Evolutionary conservation across 257 asterid genomes (phyloP), one percentile per base, ranked within the genome.

Genomic region (Echium plantagineum): DNA sequence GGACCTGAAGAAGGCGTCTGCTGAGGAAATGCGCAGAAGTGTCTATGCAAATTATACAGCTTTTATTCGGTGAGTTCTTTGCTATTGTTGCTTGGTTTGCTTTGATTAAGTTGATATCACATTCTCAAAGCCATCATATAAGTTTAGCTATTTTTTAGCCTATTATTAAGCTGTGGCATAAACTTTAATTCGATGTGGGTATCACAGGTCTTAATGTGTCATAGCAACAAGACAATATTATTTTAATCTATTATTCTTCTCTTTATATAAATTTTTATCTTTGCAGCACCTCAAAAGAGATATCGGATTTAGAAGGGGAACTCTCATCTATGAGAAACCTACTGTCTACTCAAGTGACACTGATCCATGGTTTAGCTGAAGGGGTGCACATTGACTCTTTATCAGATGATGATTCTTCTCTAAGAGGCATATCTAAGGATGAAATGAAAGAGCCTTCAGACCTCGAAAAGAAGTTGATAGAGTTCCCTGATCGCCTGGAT

Each of bases 1-100:
- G 81, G 98, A 93, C 71, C 82, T 93, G 78, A 93, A 93, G 83
- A 86, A 76, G 77, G 89, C 97, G 72, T 93, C 98, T 64, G 98
- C 98, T 54, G 98, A 93, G 77, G 98, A 89, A 80, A 89, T 93
- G 98, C 94, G 97, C 68, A 80, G 87, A 77, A 93, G 98, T 76
- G 98, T 93, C 51, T 93, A 82, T 70, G 96, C 97, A 60, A 93
- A 93, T 73, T 93, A 93, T 76, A 81, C 90, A 67, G 91, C 98
- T 69, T 93, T 93, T 77, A 93, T 93, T 61, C 93, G 97, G 98
- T 93, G 73, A 78, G 90, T 72, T 72, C 47, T 68, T 66, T 24
- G 55, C 28, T 49, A 62, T 49, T 30, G 26, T 69, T 67, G 17
- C 38, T 1, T 5, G 8, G 24, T 42, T 42, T 42, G 49, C 13